Conservation (phyloP, 1,139 yeast species). For the Scheffersomyces stambukii region DNA sequence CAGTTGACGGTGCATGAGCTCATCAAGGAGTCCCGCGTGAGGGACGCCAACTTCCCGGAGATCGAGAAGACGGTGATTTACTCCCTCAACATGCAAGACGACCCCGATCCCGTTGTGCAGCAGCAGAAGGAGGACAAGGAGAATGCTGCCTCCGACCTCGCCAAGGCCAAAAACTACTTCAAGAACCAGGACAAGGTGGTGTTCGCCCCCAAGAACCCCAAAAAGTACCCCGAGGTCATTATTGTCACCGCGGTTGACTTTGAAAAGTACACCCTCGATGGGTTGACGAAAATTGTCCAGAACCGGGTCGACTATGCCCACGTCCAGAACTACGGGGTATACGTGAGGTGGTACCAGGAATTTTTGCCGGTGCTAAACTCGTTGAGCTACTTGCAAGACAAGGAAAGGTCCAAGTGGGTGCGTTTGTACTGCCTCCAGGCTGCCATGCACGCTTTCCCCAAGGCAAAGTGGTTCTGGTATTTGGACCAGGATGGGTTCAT, state of each 20-base stretch:
- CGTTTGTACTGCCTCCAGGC: constrained; percentile 61
- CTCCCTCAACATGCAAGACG: constrained; percentile 45
- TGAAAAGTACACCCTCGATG: constrained; percentile 57
- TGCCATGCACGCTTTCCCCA: constrained; percentile 84
- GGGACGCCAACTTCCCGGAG: constrained; percentile 36
- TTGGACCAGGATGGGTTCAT: constrained; percentile 71
- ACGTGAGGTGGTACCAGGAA: constrained; percentile 80
- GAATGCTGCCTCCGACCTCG: constrained; percentile 31
- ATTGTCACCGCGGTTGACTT: constrained; percentile 81
- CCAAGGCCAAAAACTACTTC: constrained; percentile 52
- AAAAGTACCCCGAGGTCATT: constrained; percentile 62
- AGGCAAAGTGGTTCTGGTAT: constrained; percentile 82
- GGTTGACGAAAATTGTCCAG: constrained; percentile 64
- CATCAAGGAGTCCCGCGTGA: constrained; percentile 39
- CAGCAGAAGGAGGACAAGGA: constrained; percentile 36
- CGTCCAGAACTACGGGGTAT: constrained; percentile 69
- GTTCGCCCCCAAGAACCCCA: constrained; percentile 34
- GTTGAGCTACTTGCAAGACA: constrained; percentile 28
- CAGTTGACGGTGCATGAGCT: constrained; percentile 51
- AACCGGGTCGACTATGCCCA: constrained; percentile 82
- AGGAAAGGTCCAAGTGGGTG: constrained; percentile 52
- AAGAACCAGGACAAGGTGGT: constrained; percentile 63
- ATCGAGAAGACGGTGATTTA: constrained; percentile 27
- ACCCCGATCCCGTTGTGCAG: constrained; percentile 37
- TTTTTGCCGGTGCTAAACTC: constrained; percentile 57